These are phyloP conservation scores for Russula sp. DNA, from an alignment of 768 basidiomycete genomes.

Conservation along the genomic window DNA sequence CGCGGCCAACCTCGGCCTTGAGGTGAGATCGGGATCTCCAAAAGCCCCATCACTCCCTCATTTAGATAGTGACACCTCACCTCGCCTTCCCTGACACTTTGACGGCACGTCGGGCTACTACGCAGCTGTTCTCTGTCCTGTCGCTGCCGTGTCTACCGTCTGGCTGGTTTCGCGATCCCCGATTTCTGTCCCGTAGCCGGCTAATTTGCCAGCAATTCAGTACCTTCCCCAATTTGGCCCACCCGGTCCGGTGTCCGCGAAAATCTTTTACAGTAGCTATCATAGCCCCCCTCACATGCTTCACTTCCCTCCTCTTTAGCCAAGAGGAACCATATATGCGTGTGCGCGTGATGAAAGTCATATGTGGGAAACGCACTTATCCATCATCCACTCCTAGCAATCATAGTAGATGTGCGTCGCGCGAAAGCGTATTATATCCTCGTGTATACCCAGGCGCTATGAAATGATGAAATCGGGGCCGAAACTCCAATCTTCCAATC, in stretches of 20 bases:
- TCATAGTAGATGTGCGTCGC: background rate
- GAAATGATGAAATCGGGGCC: background rate
- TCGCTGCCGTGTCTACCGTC: background rate
- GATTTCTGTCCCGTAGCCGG: background rate
- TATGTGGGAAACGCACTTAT: background rate
- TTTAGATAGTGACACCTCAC: background rate
- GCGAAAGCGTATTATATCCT: background rate
- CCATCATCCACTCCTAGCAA: background rate
- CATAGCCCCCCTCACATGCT: too few species aligned
- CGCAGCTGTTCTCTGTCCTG: background rate
- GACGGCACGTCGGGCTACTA: background rate
- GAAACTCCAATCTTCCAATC: background rate
- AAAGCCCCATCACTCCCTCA: conserved; percentile 11
- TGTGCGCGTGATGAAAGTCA: background rate
- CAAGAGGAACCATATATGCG: background rate
- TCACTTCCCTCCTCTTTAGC: background rate
- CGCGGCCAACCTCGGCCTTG: conserved; percentile 12
- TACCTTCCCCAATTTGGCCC: background rate
- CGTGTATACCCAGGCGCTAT: background rate
- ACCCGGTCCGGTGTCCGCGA: background rate
- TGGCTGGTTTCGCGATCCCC: background rate
- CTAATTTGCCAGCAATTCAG: conserved; percentile 8
- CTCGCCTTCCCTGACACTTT: background rate
- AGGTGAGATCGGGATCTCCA: conserved; percentile 19
- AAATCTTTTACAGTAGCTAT: background rate